Evolutionary conservation across 1,284 basidiomycete species (phyloP), one percentile per base, ranked within the genome.

Genomic region (Marasmius fiardii): DNA sequence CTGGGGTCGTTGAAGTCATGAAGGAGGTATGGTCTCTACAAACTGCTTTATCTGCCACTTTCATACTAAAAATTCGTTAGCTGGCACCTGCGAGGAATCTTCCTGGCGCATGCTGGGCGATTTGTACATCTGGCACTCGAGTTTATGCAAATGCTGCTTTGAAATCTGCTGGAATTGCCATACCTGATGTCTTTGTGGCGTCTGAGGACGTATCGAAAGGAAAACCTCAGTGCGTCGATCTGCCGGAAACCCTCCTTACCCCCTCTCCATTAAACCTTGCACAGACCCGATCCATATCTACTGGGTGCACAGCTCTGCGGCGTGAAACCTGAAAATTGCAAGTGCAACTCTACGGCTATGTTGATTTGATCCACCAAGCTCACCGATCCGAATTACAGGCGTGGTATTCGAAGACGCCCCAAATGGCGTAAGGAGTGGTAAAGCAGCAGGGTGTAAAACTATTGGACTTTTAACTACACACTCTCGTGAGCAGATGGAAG

Each of bases 391-490:
- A 35, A 44, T 59, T 44, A 43, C 51, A 89, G 86, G 85, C 62
- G 75, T 95, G 52, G 92, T 95, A 10, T 79, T 95, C 41, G 93
- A 95, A 68, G 93, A 95, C 72, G 91, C 93, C 1, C 93, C 92
- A 1, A 81, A 81, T 6, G 93, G 92, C 14, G 76, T 95, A 56
- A 75, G 73, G 43, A 86, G 89, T 54, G 92, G 92, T 8, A 76
- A 82, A 31, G 82, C 86, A 0, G 90, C 92, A 10, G 92, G 93
- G 12, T 85, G 87, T 65, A 88, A 80, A 63, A 91, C 92, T 0
- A 76, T 95, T 43, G 93, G 82, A 1, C 72, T 95, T 31, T 76
- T 92, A 55, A 95, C 93, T 0, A 86, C 88, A 11, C 91, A 95
- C 68, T 77, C 78, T 16, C 76, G 79, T 45, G 78, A 83, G 56